Conservation (phyloP, 148 eudicot species). For the Fagopyrum esculentum region DNA sequence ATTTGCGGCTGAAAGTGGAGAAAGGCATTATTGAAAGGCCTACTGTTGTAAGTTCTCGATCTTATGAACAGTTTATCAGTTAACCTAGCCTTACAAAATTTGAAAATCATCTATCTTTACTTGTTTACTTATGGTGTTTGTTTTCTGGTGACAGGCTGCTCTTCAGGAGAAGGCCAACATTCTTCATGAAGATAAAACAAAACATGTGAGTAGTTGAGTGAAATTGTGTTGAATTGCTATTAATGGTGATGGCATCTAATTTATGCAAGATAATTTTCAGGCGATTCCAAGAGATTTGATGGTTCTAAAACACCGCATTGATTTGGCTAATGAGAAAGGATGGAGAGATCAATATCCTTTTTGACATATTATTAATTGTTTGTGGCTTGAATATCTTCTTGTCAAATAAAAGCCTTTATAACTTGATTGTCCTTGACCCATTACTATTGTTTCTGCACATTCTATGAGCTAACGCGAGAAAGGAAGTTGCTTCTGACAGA, state of each 20-base stretch:
- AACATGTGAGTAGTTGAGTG: slow-evolving; percentile 30
- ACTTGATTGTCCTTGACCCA: slow-evolving; percentile 21
- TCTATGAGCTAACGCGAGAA: slow-evolving; percentile 32
- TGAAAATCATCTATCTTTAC: neutral
- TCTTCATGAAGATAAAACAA: slow-evolving; percentile 64
- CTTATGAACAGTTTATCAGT: neutral
- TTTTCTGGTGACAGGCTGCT: slow-evolving; percentile 33
- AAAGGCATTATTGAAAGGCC: slow-evolving; percentile 42
- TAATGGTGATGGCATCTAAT: neutral
- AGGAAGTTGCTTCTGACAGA: slow-evolving; percentile 34
- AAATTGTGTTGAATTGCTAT: neutral
- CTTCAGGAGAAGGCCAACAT: slow-evolving; percentile 55
- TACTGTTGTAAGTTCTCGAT: slow-evolving; percentile 53
- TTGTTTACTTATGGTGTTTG: slow-evolving; percentile 7
- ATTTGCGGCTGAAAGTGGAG: slow-evolving; percentile 35
- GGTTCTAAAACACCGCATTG: slow-evolving; percentile 45
- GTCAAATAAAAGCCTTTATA: neutral
- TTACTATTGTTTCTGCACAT: slow-evolving; percentile 21
- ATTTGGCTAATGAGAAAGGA: slow-evolving; percentile 72
- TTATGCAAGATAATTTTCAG: slow-evolving; percentile 24
- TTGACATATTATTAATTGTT: neutral
- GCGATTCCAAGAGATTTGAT: slow-evolving; percentile 42
- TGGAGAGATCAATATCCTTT: slow-evolving; percentile 61
- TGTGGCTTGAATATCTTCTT: neutral
- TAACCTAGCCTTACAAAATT: neutral